These are phyloP conservation scores for Pseudogymnoascus sp. DNA, from an alignment of 2,329 filamentous ascomycete genomes.

Conservation along the genomic window DNA sequence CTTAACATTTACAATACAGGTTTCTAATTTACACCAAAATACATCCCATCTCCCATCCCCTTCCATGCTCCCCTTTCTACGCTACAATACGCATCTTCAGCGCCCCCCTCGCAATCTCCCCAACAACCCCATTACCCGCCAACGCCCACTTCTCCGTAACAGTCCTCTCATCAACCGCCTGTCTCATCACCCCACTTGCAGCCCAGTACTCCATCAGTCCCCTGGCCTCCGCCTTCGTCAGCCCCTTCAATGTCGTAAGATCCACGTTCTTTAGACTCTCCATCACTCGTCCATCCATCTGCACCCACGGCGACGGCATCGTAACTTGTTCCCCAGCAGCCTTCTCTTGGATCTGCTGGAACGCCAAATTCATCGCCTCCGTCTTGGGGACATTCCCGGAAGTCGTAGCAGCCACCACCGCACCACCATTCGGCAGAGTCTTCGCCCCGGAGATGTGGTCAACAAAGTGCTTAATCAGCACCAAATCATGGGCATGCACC, in stretches of 20 bases:
- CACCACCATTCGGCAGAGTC: slow-evolving; percentile 61
- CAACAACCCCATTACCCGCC: slow-evolving; percentile 70
- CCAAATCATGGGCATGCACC: slow-evolving; percentile 81
- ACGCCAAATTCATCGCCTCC: slow-evolving; percentile 58
- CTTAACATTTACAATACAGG: slow-evolving; percentile 8
- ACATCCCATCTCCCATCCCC: neutral
- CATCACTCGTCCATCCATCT: slow-evolving; percentile 46
- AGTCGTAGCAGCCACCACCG: slow-evolving; percentile 66
- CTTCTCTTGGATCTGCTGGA: slow-evolving; percentile 46
- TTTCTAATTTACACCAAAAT: slow-evolving; percentile 10
- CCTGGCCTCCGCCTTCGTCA: slow-evolving; percentile 67
- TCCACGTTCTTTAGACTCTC: slow-evolving; percentile 41
- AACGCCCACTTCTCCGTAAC: slow-evolving; percentile 80
- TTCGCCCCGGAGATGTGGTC: slow-evolving; percentile 57
- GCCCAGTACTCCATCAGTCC: slow-evolving; percentile 91
- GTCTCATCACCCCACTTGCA: slow-evolving; percentile 68
- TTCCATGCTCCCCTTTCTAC: neutral
- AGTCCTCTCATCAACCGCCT: slow-evolving; percentile 57
- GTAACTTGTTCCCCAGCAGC: slow-evolving; percentile 32
- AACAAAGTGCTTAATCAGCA: slow-evolving; percentile 65
- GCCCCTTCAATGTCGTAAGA: slow-evolving; percentile 52
- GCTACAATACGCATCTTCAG: slow-evolving; percentile 28
- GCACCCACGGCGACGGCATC: slow-evolving; percentile 43
- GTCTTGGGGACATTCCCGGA: slow-evolving; percentile 59
- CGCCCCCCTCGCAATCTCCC: slow-evolving; percentile 69